These are phyloP conservation scores for Penicillium palitans DNA, from an alignment of 2,329 filamentous ascomycete genomes.

Conservation along the genomic window DNA sequence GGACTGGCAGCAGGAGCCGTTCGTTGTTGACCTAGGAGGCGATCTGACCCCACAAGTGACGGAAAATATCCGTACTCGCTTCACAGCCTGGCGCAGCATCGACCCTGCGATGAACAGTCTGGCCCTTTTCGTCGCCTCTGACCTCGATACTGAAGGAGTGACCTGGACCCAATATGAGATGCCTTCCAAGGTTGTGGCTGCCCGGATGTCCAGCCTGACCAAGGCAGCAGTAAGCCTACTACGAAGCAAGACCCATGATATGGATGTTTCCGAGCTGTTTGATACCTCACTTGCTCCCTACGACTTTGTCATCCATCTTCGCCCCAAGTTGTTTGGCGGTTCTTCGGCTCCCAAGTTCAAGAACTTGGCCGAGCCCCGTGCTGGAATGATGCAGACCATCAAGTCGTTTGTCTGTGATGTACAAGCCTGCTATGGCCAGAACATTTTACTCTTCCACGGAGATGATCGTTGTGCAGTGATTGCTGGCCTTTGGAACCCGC, in stretches of 20 bases:
- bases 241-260: conserved; percentile 51
- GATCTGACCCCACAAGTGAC: conserved; percentile 64
- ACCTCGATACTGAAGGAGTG: conserved; percentile 72
- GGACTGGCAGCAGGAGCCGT: conserved; percentile 85
- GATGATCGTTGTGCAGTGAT: conserved; percentile 57
- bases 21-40: conserved; percentile 72
- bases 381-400: conserved; percentile 62
- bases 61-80: conserved; percentile 65
- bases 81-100: conserved; percentile 81
- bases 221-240: conserved; percentile 70
- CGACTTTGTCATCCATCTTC: conserved; percentile 78
- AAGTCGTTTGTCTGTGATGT: conserved; percentile 68
- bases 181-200: conserved; percentile 79
- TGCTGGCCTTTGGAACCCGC: conserved; percentile 66
- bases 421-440: conserved; percentile 63
- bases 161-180: conserved; percentile 71
- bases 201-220: conserved; percentile 78
- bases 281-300: conserved; percentile 72
- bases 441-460: conserved; percentile 78
- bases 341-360: conserved; percentile 61
- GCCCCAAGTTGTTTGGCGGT: conserved; percentile 51
- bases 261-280: conserved; percentile 67
- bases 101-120: conserved; percentile 86
- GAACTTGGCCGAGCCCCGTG: conserved; percentile 64
- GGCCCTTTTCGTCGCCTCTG: conserved; percentile 77